These are phyloP conservation scores for Falciphora oryzae DNA, from an alignment of 2,329 filamentous ascomycete genomes.

Conservation along the genomic window DNA sequence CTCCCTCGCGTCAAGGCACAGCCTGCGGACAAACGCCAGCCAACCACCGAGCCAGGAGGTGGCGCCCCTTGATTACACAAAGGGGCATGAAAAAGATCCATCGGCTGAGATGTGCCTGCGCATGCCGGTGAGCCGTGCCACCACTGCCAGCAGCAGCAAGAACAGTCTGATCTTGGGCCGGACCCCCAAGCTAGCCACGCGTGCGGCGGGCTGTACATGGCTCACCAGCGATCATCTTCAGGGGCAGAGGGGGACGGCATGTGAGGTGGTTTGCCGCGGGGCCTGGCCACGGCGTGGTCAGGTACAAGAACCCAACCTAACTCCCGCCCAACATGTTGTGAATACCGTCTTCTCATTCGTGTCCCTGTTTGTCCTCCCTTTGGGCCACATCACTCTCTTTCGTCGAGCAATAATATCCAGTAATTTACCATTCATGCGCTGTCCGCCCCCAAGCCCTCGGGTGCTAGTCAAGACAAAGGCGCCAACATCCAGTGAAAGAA, in stretches of 20 bases:
- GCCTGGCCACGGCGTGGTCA: not conserved
- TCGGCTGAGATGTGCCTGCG: not conserved
- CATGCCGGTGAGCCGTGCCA: not conserved
- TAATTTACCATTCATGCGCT: not conserved
- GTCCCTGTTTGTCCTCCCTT: too few species aligned
- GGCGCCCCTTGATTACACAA: not conserved
- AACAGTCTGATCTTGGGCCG: not conserved
- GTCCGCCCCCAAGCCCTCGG: not conserved
- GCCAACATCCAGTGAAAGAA: not conserved
- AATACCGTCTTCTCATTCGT: not conserved
- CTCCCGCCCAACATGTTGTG: not conserved
- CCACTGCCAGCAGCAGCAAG: too few species aligned
- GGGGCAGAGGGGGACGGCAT: not conserved
- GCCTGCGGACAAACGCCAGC: not conserved
- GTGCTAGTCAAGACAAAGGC: not conserved
- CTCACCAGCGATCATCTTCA: not conserved
- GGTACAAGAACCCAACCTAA: not conserved
- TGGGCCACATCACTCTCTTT: not conserved
- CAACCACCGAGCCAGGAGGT: not conserved
- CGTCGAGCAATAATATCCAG: not conserved
- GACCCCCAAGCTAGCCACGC: not conserved
- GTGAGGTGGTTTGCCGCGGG: too few species aligned
- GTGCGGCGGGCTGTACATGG: not conserved
- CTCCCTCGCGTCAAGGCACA: not conserved
- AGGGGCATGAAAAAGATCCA: not conserved